Evolutionary conservation across 2,329 filamentous ascomycete genomes (phyloP).

Genomic region (Xylaria polymorpha): DNA sequence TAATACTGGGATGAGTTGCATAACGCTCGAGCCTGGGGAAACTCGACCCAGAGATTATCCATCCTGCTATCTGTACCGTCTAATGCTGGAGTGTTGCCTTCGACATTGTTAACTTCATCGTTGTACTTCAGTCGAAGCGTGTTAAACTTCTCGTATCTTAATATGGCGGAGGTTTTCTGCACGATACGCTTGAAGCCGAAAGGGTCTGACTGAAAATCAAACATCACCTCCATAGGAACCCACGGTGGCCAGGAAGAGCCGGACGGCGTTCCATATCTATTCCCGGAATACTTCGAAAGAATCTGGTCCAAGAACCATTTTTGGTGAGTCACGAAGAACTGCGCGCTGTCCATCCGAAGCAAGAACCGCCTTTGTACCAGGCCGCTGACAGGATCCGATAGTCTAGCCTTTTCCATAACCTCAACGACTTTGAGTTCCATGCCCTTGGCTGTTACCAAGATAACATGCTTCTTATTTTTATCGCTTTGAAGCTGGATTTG

Average conservation of each 20-base stretch:
- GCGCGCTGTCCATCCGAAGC: slow-evolving; percentile 95
- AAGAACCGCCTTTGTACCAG: slow-evolving; percentile 94
- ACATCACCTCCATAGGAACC: slow-evolving; percentile 99
- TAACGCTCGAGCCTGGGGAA: slow-evolving; percentile 91
- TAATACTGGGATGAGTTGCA: slow-evolving; percentile 99
- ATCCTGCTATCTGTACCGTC: slow-evolving; percentile 80
- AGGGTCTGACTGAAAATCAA: slow-evolving; percentile 91
- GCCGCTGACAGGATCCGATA: slow-evolving; percentile 92
- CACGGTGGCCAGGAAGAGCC: slow-evolving; percentile 96
- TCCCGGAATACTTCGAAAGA: slow-evolving; percentile 93
- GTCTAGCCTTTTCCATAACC: slow-evolving; percentile 95
- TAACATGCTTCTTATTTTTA: slow-evolving; percentile 96
- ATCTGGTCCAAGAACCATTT: slow-evolving; percentile 88
- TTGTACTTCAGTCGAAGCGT: slow-evolving; percentile 96
- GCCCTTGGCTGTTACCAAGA: slow-evolving; percentile 94
- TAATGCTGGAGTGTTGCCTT: slow-evolving; percentile 61
- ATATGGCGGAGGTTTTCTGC: slow-evolving; percentile 92
- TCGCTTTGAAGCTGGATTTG: slow-evolving; percentile 99
- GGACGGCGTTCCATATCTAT: slow-evolving; percentile 85
- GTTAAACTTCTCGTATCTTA: slow-evolving; percentile 98
- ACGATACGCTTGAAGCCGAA: slow-evolving; percentile 99
- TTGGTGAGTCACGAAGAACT: slow-evolving; percentile 97
- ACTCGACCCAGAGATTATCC: slow-evolving; percentile 96
- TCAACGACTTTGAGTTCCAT: slow-evolving; percentile 99
- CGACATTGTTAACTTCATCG: slow-evolving; percentile 82